Evolutionary conservation across 148 eudicot genomes (phyloP), one percentile per base, ranked within the genome.

Genomic region (Silene uniflora): DNA sequence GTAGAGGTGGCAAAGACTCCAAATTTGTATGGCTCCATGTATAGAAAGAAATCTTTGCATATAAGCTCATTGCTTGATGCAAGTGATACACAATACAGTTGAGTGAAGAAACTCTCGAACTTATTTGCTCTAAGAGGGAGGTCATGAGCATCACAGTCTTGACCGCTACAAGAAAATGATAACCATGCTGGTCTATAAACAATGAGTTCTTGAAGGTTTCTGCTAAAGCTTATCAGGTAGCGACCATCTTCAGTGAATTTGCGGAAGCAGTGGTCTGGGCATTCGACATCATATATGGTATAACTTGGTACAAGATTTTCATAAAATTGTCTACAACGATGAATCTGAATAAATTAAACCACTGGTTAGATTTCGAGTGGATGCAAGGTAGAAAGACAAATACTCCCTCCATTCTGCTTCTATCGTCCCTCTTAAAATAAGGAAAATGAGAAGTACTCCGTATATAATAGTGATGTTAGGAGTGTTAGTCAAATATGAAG

Each of bases 161-260:
- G 81, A 58, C 86, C 96, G 67, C 80, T 84, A 77, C 91, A 95
- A 29, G 98, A 95, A 84, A 70, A 95, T 24, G 98, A 83, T 62
- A 89, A 68, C 98, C 98, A 95, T 71, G 86, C 66, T 71, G 98
- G 93, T 67, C 97, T 86, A 79, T 89, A 92, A 52, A 95, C 96
- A 84, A 95, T 77, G 23, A 95, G 85, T 75, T 92, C 92, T 80
- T 90, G 98, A 80, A 87, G 88, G 81, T 92, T 90, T 80, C 92
- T 87, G 83, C 93, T 90, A 85, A 92, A 95, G 85, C 88, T 88
- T 71, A 95, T 81, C 64, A 95, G 86, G 78, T 90, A 95, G 72
- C 83, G 88, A 19, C 98, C 98, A 82, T 95, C 98, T 58, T 95
- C 98, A 42, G 97, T 95, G 87, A 95, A 95, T 86, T 95, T 95